phyloP scores from a whole-genome alignment of 2,329 filamentous ascomycete species.

The Beauveria sp. region DNA sequence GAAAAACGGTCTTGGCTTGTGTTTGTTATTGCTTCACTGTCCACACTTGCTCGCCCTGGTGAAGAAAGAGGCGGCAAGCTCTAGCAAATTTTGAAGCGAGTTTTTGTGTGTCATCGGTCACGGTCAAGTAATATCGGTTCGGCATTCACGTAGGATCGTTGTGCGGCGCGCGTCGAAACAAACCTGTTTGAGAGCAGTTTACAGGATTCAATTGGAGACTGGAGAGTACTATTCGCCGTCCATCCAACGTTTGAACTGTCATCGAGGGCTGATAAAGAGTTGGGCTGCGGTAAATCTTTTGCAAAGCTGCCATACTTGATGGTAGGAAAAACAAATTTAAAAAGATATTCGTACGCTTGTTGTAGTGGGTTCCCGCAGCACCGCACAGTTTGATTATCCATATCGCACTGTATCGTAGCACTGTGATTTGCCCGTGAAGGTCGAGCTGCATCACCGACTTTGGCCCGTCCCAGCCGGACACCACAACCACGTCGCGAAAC shows the following conservation, averaged over 20 bases:
- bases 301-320: background rate
- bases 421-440: background rate
- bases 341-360: background rate
- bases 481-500: background rate
- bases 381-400: background rate
- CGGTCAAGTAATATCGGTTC: background rate
- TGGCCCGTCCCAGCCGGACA: background rate
- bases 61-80: slow-evolving; percentile 50
- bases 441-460: background rate
- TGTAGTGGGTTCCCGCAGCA: background rate
- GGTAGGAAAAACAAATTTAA: background rate
- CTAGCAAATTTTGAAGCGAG: slow-evolving; percentile 57
- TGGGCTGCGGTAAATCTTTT: too few species aligned
- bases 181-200: background rate
- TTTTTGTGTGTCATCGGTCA: background rate
- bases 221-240: background rate
- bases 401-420: background rate
- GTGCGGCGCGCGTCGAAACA: background rate
- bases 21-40: slow-evolving; percentile 59
- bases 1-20: slow-evolving; percentile 15
- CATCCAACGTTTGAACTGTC: background rate
- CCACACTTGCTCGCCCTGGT: slow-evolving; percentile 58
- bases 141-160: background rate
- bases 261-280: background rate
- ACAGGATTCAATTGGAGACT: background rate